Evolutionary conservation across 768 basidiomycete genomes (phyloP), one percentile per base, ranked within the genome.

Genomic region (Mycena venus): DNA sequence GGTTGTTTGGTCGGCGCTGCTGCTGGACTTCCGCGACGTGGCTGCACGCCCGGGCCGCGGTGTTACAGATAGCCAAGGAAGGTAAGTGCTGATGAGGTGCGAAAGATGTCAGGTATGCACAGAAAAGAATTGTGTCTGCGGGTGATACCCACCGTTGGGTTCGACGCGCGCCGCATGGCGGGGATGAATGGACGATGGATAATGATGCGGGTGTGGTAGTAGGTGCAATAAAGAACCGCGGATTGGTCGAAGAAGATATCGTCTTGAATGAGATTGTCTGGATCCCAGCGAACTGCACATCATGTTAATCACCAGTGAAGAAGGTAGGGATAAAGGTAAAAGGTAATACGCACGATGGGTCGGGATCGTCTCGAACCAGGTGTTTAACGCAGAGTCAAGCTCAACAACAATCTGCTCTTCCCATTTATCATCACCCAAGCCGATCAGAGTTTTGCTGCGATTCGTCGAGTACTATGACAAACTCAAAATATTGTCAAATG

Each of bases 341-440:
- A 61, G 34, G 31, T 8, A 44, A 53, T 0, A 72, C 66, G 32
- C 53, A 75, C 75, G 56, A 42, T 72, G 70, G 7, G 25, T 21
- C 2, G 75, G 75, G 21, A 72, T 60, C 4, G 67, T 59, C 29
- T 72, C 75, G 29, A 69, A 68, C 75, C 75, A 75, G 3, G 49
- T 68, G 14, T 73, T 73, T 8, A 96, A 84, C 3, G 90, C 90
- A 5, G 93, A 93, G 83, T 96, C 95, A 4, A 96, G 85, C 68
- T 94, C 93, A 4, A 91, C 89, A 5, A 96, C 91, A n/a, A 91
- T 87, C 55, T 90, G 88, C 71, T 93, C 88, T 69, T 93, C 91
- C 82, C 91, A 94, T 31, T 23, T 51, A 36, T 72, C 71, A 32
- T 66, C 71, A 0, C 47, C 56, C 68, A 60, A 23, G 12, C 68